Conservation (phyloP, 306 rosid genomes). For the Trifolium repens region DNA sequence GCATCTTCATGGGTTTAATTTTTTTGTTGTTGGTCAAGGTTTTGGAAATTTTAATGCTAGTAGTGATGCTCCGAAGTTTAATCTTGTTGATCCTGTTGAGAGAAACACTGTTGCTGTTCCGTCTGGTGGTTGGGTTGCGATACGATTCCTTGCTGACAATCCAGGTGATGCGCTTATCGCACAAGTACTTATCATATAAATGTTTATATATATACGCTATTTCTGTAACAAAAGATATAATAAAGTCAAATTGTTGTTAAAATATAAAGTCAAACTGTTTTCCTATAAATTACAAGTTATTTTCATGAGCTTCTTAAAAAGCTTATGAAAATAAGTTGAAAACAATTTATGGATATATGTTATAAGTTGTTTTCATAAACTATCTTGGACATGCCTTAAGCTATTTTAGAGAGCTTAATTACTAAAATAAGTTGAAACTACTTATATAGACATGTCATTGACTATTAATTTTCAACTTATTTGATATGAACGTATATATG, state of each 20-base stretch:
- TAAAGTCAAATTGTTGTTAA: not conserved
- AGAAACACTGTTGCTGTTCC: conserved; percentile 78
- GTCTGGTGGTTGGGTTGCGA: conserved; percentile 80
- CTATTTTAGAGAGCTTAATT: too few relatives aligned
- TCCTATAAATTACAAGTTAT: not conserved
- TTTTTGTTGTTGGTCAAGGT: conserved; percentile 71
- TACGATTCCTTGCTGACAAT: conserved; percentile 74
- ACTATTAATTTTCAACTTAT: not conserved
- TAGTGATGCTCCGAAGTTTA: conserved; percentile 58
- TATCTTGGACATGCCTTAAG: too few relatives aligned
- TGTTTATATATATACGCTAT: not conserved
- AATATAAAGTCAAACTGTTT: not conserved
- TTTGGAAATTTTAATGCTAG: conserved; percentile 64
- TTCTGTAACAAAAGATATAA: not conserved
- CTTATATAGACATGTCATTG: too few relatives aligned
- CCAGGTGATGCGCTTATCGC: conserved; percentile 52
- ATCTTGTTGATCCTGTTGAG: conserved; percentile 70
- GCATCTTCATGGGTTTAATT: conserved; percentile 80
- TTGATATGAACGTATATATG: not conserved
- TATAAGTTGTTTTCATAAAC: not conserved
- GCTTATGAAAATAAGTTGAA: not conserved
- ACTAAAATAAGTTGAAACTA: too few relatives aligned
- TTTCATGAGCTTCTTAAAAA: too few relatives aligned
- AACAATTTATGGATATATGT: not conserved
- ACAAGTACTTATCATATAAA: too few relatives aligned